A percentile compares a stretch with the other conserved stretches of the same genome.
phyloP scores from a whole-genome alignment of 345 rosid genomes.

The Mallotus nudiflorus region DNA sequence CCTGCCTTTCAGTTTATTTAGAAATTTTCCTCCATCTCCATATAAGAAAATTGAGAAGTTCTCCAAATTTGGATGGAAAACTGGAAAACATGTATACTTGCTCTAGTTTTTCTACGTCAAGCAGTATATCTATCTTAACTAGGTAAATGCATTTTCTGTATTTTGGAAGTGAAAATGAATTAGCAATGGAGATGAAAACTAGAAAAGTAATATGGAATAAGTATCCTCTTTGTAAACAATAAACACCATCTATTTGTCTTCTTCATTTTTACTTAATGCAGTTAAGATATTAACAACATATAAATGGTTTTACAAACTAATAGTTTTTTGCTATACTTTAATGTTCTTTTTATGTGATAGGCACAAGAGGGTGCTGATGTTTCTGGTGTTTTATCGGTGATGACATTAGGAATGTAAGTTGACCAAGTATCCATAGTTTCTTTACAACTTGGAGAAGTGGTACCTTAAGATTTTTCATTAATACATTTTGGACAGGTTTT shows the following conservation, averaged over 20 bases:
- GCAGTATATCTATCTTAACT: not conserved
- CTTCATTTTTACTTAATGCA: not conserved
- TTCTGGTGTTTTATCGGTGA: constrained; percentile 96
- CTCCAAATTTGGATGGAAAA: not conserved
- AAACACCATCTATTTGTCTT: not conserved
- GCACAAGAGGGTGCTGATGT: constrained; percentile 85
- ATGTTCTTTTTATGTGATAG: constrained; percentile 42
- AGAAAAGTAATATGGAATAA: not conserved
- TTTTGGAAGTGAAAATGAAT: not conserved
- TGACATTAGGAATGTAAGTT: constrained; percentile 96
- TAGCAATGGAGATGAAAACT: not conserved
- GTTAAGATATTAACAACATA: not conserved
- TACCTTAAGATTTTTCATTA: constrained; percentile 15
- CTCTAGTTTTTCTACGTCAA: not conserved
- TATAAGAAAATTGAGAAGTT: not conserved
- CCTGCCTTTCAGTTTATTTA: too few relatives aligned
- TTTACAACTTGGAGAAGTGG: constrained; percentile 16
- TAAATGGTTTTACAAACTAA: not conserved
- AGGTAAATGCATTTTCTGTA: not conserved
- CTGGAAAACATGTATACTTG: not conserved
- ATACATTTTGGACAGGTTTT: constrained; percentile 63
- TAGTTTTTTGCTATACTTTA: not conserved
- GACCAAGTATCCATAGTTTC: constrained; percentile 15
- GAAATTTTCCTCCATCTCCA: too few relatives aligned
- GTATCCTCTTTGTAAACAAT: not conserved